Conservation (phyloP, 75 land plant genomes). For the Selaginella moellendorffii region DNA sequence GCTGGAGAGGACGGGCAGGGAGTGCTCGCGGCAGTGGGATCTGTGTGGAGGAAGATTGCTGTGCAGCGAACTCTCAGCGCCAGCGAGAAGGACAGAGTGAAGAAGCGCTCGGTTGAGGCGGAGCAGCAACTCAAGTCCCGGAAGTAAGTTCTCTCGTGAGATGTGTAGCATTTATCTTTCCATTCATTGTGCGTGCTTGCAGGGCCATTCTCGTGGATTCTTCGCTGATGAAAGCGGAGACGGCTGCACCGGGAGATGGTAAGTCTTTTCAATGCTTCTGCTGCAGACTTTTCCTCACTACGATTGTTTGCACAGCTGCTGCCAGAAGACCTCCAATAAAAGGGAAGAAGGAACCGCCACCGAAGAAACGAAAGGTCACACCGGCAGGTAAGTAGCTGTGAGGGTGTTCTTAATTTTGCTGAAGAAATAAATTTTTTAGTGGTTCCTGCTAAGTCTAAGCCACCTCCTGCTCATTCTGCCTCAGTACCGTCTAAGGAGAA, state of each 20-base stretch:
- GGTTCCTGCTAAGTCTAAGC: background rate
- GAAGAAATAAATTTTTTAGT: background rate
- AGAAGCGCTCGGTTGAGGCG: slow-evolving; percentile 84
- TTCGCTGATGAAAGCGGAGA: background rate
- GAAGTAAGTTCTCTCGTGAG: slow-evolving; percentile 39
- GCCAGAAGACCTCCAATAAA: slow-evolving; percentile 39
- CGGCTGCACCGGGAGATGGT: background rate
- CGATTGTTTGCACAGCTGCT: slow-evolving; percentile 28
- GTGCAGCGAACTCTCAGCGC: slow-evolving; percentile 75
- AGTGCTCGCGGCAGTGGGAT: slow-evolving; percentile 67
- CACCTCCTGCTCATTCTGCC: background rate
- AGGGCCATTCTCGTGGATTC: slow-evolving; percentile 4
- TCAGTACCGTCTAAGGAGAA: background rate
- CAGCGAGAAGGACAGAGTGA: slow-evolving; percentile 74
- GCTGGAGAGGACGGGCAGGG: slow-evolving; percentile 66
- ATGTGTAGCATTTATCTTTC: background rate
- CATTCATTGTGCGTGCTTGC: background rate
- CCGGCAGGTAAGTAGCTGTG: slow-evolving; percentile 8
- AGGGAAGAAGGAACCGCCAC: slow-evolving; percentile 50
- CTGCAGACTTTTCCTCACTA: background rate
- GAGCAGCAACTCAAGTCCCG: slow-evolving; percentile 63
- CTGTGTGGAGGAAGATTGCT: slow-evolving; percentile 72
- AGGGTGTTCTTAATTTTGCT: background rate
- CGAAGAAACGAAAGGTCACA: slow-evolving; percentile 47
- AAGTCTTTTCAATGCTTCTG: background rate